Evolutionary conservation across 1,284 basidiomycete genomes (phyloP), one percentile per base, ranked within the genome.

Genomic region (Sutorius eximius): DNA sequence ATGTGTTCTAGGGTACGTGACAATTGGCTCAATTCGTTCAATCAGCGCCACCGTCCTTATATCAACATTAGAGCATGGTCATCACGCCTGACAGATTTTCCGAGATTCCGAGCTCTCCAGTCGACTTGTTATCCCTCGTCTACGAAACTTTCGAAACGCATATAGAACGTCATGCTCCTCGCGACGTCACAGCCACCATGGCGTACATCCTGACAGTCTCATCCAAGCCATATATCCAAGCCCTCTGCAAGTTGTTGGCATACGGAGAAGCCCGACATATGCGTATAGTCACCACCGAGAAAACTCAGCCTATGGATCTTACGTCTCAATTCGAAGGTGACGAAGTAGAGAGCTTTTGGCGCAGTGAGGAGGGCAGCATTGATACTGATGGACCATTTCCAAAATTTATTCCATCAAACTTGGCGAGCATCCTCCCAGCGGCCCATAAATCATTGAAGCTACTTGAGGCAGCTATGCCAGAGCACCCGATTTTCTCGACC

Each of bases 391-490:
- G 74, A 9, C 63, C 68, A 12, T 85, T 82, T 59, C 87, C 89
- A 0, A 69, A 67, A 13, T 91, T 91, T 67, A 78, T 91, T 53
- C 76, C 79, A 5, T 57, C 64, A 1, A 73, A 75, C 8, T 65
- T 86, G 33, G 68, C 76, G 6, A 75, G 77, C 44, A 75, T 81
- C 8, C 69, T 91, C 3, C 77, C 81, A 7, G 77, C 79, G 8
- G 87, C 89, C 1, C 81, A 80, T 58, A 83, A 81, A 59, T 91
- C 89, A 0, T 70, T 92, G 8, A 74, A 77, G 29, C 72, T 92
- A 4, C 74, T 91, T 0, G 76, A 75, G 46, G 75, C 78, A 20
- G 86, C 89, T 6, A 73, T 81, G 55, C 82, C 86, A 7, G 76
- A 82, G 47, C 84, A 89, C 62, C 75, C 76, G 0, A 65, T 87